Percentiles rank a stretch among this genome's conserved stretches.
These are phyloP conservation scores for Lachnellula willkommii DNA, from an alignment of 2,329 filamentous ascomycete genomes.

Conservation along the genomic window DNA sequence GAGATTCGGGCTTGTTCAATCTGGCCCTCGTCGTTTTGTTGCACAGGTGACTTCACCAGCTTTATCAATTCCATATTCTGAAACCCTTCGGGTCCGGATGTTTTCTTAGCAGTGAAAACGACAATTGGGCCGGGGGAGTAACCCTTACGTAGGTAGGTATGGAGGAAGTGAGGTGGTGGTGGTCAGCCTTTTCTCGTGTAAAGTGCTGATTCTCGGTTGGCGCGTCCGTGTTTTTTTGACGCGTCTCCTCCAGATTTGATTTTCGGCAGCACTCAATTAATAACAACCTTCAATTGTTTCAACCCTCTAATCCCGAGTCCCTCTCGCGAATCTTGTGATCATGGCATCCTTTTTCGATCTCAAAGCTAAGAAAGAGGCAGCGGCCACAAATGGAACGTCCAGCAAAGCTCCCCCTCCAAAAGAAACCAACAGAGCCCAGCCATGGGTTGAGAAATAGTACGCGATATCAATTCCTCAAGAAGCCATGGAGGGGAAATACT, in stretches of 20 bases:
- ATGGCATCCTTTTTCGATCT: conserved; percentile 96
- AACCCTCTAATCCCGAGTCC: background rate
- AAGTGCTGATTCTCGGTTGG: conserved; percentile 9
- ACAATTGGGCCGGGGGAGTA: background rate
- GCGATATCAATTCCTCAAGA: conserved; percentile 22
- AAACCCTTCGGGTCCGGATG: too few relatives aligned
- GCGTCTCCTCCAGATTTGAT: conserved; percentile 1
- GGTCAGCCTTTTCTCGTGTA: conserved; percentile 11
- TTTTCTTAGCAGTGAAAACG: background rate
- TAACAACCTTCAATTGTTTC: background rate
- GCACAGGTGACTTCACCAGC: too few relatives aligned
- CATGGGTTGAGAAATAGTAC: conserved; percentile 99
- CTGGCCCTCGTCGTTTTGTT: too few relatives aligned
- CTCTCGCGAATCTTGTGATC: background rate
- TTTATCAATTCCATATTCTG: too few relatives aligned
- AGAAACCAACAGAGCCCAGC: conserved; percentile 65
- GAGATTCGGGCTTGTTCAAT: too few relatives aligned
- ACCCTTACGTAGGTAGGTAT: background rate
- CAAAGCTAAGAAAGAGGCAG: conserved; percentile 79
- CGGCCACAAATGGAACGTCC: conserved; percentile 57
- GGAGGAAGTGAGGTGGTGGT: background rate
- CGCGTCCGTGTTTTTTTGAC: conserved; percentile 2
- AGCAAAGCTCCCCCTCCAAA: conserved; percentile 61
- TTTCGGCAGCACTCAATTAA: background rate
- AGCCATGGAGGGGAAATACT: conserved; percentile 19